Evolutionary conservation across 371 early-diverging fungal genomes (phyloP).

Genomic region (Mortierella sp.): DNA sequence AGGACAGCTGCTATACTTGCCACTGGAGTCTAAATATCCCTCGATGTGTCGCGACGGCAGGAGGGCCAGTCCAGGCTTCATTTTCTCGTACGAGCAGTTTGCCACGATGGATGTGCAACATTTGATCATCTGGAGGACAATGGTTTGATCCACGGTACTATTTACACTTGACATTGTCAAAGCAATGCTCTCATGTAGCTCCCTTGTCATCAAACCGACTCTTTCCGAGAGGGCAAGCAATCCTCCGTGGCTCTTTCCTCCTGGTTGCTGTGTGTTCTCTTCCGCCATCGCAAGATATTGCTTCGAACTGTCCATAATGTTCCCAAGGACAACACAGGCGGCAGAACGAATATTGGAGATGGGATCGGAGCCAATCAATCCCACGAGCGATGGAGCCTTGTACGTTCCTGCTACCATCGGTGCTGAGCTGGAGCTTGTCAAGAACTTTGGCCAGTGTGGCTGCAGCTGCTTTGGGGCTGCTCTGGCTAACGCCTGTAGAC

Average conservation of each 20-base stretch:
- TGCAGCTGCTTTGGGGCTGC: constrained; percentile 44
- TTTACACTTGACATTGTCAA: constrained; percentile 23
- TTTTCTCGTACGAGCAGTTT: constrained; percentile 39
- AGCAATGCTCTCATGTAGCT: constrained; percentile 31
- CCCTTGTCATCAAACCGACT: constrained; percentile 34
- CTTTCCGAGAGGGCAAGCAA: constrained; percentile 40
- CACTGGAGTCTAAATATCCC: constrained; percentile 24
- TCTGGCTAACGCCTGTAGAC: constrained; percentile 36
- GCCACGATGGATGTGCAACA: constrained; percentile 33
- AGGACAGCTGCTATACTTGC: constrained; percentile 7
- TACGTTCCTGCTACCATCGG: constrained; percentile 12
- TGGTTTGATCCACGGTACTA: constrained; percentile 18
- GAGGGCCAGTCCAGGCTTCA: constrained; percentile 25
- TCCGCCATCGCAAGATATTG: constrained; percentile 53
- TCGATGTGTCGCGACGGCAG: constrained; percentile 19
- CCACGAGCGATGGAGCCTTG: constrained; percentile 35
- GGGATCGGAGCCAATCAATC: constrained; percentile 37
- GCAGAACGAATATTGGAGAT: constrained; percentile 36
- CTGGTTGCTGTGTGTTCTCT: constrained; percentile 23
- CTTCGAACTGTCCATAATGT: constrained; percentile 44
- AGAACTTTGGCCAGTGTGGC: constrained; percentile 50
- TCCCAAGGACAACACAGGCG: constrained; percentile 36
- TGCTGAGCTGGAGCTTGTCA: constrained; percentile 25
- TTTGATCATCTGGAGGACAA: constrained; percentile 35
- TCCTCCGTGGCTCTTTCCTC: constrained; percentile 28